These are phyloP conservation scores for bread wheat (Triticum aestivum) DNA, from an alignment of 176 grass and related monocot genomes.

Conservation along the genomic window IWGSC_CS_RefSeq_v2.1 NC_057807.1:561615640-561616139, in stretches of 20 bases:
- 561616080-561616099: not conserved
- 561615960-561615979: not conserved
- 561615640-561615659: not conserved
- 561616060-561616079: not conserved
- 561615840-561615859: conserved; percentile 93
- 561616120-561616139: not conserved
- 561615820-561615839: conserved; percentile 77
- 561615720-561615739: not conserved
- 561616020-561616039: not conserved
- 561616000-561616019: not conserved
- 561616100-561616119: not conserved
- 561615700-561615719: not conserved
- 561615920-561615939: not conserved
- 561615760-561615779: conserved; percentile 93
- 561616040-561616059: not conserved
- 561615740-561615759: conserved; percentile 71
- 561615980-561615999: not conserved
- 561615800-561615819: conserved; percentile 65
- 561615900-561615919: not conserved
- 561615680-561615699: conserved; percentile 18
- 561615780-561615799: conserved; percentile 93
- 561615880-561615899: not conserved
- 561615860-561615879: conserved; percentile 82
- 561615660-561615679: conserved; percentile 11
- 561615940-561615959: not conserved